Evolutionary conservation across 495 filamentous ascomycete species (phyloP), one percentile per base, ranked within the genome.

Genomic region (Trichoderma virens): DNA sequence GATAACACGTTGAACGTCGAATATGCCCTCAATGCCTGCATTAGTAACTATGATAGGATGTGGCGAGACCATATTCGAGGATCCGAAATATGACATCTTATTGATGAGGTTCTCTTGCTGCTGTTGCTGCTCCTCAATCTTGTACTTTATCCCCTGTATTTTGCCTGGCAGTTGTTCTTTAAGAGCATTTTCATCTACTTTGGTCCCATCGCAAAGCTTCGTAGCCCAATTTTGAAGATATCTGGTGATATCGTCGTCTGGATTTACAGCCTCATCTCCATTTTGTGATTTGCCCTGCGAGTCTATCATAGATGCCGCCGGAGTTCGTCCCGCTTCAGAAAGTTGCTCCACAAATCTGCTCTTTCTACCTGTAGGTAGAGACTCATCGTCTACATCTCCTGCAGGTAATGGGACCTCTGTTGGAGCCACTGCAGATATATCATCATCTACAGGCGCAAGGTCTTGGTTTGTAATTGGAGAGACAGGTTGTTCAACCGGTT

Each of bases 1-100:
- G 62, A 77, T 63, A 28, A 79, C 74, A 62, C 74, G 70, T 64
- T 76, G 75, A 41, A 79, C 75, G 66, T 77, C 76, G 59, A 79
- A 76, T 13, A 75, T 64, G 3, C 72, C 70, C 38, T 76, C 70
- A 59, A 79, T 76, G 3, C 76, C 76, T 3, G 73, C 73, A 61
- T 70, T 74, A 65, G 69, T 74, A 35, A 78, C 64, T 23, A 71
- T 74, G 64, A 79, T 77, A 47, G 75, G 74, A 61, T 75, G 74
- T 30, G 71, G 76, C 3, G 69, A 78, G 59, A 76, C 74, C 67
- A 72, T 76, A 60, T 64, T 71, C 30, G 67, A 66, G n/a, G 61
- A 41, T 16, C 66, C 63, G 13, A 67, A 62, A 6, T 61, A 20
- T 14, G 60, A 16, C 23, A 39, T 39, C 27, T 65, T 45, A 31